phyloP scores from a whole-genome alignment of 768 basidiomycete genomes.

The Russula earlei region DNA sequence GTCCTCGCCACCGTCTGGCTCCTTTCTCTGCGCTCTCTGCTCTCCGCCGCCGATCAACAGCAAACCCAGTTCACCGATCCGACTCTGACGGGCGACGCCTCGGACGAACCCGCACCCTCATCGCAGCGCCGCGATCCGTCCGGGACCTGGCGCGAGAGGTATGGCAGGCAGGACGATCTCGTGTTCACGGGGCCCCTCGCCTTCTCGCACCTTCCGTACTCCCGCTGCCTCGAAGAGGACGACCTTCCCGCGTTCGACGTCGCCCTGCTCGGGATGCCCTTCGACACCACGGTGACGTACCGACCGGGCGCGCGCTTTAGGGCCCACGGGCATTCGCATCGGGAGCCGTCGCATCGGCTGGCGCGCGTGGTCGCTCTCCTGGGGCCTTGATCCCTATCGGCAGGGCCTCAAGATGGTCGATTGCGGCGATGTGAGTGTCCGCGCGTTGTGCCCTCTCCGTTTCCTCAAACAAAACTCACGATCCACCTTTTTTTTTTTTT shows the following conservation, averaged over 20 bases:
- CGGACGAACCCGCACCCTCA: too few relatives aligned
- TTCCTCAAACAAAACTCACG: too few relatives aligned
- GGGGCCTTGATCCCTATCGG: conserved; percentile 58
- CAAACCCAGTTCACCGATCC: background rate
- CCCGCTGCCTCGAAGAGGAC: conserved; percentile 60
- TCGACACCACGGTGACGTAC: conserved; percentile 53
- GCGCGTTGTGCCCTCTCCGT: too few relatives aligned
- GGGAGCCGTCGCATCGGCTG: conserved; percentile 61
- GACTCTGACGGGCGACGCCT: background rate
- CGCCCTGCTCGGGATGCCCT: conserved; percentile 72
- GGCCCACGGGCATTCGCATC: conserved; percentile 75
- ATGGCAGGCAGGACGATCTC: conserved; percentile 65
- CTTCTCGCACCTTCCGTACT: conserved; percentile 76
- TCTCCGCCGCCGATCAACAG: background rate
- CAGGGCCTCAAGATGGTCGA: conserved; percentile 56
- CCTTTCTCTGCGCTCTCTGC: background rate
- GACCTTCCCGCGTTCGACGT: conserved; percentile 51
- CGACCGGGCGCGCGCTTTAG: conserved; percentile 73
- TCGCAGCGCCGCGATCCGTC: background rate
- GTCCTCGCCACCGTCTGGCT: background rate
- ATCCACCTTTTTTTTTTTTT: too few relatives aligned
- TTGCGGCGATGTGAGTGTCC: conserved; percentile 61
- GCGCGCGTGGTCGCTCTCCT: conserved; percentile 61
- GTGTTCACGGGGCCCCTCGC: conserved; percentile 71
- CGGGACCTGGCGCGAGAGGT: conserved; percentile 52